A percentile compares a stretch with the other conserved stretches of the same genome.
phyloP scores from a whole-genome alignment of 1,284 basidiomycete species.

The Chondrostereum purpureum region DNA sequence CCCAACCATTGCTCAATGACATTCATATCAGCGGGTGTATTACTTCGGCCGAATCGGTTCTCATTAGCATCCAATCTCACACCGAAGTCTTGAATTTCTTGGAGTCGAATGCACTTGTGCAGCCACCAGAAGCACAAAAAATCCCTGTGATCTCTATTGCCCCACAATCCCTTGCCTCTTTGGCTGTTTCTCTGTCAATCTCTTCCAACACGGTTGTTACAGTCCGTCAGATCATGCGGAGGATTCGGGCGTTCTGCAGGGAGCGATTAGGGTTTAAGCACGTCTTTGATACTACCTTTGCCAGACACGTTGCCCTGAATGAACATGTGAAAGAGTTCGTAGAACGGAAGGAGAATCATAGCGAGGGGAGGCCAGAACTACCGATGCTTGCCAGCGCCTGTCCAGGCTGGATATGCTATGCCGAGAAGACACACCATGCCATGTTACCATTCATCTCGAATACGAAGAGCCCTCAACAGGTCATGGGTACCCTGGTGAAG shows the following conservation, averaged over 20 bases:
- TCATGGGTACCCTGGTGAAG: conserved; percentile 93
- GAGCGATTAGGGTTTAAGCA: conserved; percentile 61
- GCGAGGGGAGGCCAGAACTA: conserved; percentile 27
- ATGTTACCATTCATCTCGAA: conserved; percentile 86
- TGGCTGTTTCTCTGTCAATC: conserved; percentile 63
- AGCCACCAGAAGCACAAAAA: conserved; percentile 33
- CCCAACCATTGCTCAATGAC: conserved; percentile 4
- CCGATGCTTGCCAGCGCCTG: conserved; percentile 96
- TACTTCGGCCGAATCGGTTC: conserved; percentile 94
- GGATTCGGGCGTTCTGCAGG: conserved; percentile 61
- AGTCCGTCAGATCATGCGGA: conserved; percentile 56
- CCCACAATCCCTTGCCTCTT: conserved; percentile 88
- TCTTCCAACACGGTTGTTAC: conserved; percentile 40
- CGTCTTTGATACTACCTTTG: conserved; percentile 93
- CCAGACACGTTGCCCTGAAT: conserved; percentile 78
- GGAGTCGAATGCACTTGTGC: conserved; percentile 41
- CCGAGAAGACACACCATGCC: conserved; percentile 94
- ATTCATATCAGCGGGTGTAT: conserved; percentile 77
- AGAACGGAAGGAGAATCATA: conserved; percentile 45
- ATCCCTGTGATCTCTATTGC: conserved; percentile 81
- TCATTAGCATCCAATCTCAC: conserved; percentile 97
- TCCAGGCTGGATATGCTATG: conserved; percentile 99
- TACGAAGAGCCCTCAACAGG: conserved; percentile 90
- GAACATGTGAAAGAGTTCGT: conserved; percentile 83
- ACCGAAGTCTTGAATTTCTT: conserved; percentile 83